Conservation (phyloP, 2,329 filamentous ascomycete genomes). For the Madurella fahalii region DNA sequence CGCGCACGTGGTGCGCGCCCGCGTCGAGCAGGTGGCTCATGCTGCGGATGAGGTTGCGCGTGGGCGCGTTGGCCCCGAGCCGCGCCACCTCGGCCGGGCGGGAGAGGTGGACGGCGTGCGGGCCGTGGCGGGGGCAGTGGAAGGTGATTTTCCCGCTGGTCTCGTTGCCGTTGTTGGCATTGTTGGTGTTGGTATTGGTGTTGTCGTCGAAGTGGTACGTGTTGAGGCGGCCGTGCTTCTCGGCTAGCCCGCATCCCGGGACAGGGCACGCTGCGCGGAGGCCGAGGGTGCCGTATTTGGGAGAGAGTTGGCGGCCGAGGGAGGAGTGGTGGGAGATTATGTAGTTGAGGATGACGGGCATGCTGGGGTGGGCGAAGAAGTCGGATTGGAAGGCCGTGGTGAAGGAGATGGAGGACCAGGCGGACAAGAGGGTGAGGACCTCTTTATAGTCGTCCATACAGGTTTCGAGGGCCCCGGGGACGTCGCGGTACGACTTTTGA, state of each 20-base stretch:
- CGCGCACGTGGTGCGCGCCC: constrained; percentile 1
- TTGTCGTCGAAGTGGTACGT: not conserved
- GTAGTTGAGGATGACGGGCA: constrained; percentile 2
- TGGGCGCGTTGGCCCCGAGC: constrained; percentile 8
- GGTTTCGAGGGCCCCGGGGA: not conserved
- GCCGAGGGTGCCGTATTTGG: constrained; percentile 1
- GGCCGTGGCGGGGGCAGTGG: constrained; percentile 7
- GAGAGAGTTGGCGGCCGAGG: constrained; percentile 10
- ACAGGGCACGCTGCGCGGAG: constrained; percentile 9
- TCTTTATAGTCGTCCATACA: constrained; percentile 9
- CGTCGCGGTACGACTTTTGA: constrained; percentile 7
- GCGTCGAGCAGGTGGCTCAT: constrained; percentile 7
- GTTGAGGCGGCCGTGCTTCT: constrained; percentile 8
- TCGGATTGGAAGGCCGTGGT: not conserved
- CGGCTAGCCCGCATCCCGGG: constrained; percentile 1
- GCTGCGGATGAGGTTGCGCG: constrained; percentile 10
- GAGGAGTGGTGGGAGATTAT: not conserved
- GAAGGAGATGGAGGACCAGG: constrained; percentile 6
- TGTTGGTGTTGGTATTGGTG: too few species aligned
- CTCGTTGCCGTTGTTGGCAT: not conserved
- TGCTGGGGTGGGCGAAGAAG: constrained; percentile 6
- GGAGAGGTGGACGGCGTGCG: not conserved
- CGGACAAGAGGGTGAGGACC: constrained; percentile 2
- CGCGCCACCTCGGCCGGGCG: not conserved
- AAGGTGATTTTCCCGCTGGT: not conserved